Percentiles rank a stretch among this genome's conserved stretches.
phyloP scores from a whole-genome alignment of 495 filamentous ascomycete species.

The Terfezia boudieri region DNA sequence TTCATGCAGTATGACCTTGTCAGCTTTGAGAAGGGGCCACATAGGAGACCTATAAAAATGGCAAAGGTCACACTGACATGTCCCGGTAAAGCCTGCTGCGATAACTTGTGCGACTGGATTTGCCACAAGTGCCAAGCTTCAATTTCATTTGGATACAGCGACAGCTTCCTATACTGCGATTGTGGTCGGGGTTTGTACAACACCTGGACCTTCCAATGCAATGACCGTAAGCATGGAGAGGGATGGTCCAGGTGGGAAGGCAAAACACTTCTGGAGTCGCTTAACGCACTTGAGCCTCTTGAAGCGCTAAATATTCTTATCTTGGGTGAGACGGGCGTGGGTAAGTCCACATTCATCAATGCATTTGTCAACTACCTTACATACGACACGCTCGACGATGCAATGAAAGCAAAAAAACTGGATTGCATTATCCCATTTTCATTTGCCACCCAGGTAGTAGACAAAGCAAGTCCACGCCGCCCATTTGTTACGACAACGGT shows the following conservation, averaged over 20 bases:
- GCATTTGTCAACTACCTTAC: slow-evolving; percentile 26
- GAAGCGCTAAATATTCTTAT: slow-evolving; percentile 25
- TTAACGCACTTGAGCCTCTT: slow-evolving; percentile 6
- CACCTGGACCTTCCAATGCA: slow-evolving; percentile 20
- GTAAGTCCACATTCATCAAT: slow-evolving; percentile 28
- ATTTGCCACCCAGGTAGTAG: slow-evolving; percentile 19
- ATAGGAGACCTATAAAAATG: slow-evolving; percentile 10
- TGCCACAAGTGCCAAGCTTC: slow-evolving; percentile 15
- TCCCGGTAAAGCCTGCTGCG: slow-evolving; percentile 12
- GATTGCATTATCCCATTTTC: slow-evolving; percentile 23
- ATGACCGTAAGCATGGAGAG: slow-evolving; percentile 7
- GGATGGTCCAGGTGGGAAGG: slow-evolving; percentile 1
- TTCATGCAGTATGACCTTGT: slow-evolving; percentile 5
- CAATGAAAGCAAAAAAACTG: slow-evolving; percentile 9
- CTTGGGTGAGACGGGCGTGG: slow-evolving; percentile 25
- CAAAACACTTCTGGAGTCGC: neutral
- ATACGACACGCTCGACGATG: slow-evolving; percentile 20
- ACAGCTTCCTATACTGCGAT: slow-evolving; percentile 20
- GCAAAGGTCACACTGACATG: slow-evolving; percentile 18
- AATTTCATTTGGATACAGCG: slow-evolving; percentile 20
- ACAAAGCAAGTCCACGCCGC: slow-evolving; percentile 3
- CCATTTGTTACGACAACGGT: neutral
- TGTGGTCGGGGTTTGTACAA: slow-evolving; percentile 18
- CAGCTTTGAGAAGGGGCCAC: slow-evolving; percentile 3
- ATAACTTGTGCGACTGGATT: slow-evolving; percentile 12